Base-by-base conservation (phyloP, 75 land plant genomes). In the Ceratopteris richardii region DNA sequence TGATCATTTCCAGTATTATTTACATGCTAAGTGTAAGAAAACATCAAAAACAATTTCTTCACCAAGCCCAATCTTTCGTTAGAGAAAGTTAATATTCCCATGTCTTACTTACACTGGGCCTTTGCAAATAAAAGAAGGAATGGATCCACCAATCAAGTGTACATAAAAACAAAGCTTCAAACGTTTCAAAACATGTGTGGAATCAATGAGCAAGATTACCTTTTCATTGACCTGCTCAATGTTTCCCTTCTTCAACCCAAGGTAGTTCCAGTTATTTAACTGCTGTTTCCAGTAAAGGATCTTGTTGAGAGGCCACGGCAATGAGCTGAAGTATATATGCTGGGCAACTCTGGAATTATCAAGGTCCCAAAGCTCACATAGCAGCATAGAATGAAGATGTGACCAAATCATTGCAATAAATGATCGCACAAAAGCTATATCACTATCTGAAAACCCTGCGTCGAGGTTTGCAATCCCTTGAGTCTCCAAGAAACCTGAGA, bases 271-370 rank as follows among this genome's bases (percentile, higher is more conserved):
- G 13, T 58, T 56, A 7, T 33, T 24, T 20, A 22, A 17, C 19
- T 68, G 55, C 68, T 63, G 66, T 37, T 65, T 58, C 74, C 74
- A 71, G 36, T 71, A 60, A 14, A 71, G 18, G 13, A 64, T 57
- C 56, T 60, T 54, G n/a, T 40, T 61, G 2, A 73, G 23, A 1
- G 57, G 64, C 76, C 64, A 52, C 11, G 76, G 76, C 22, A 73
- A 36, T 23, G 42, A 43, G 2, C 70, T 31, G n/a, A 66, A 60
- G 28, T 73, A 73, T 0, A 73, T 62, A 9, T 51, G 41, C 17
- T 51, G 44, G 12, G 50, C 70, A 25, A 59, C 41, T 14, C 25
- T 39, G 2, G 53, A 58, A 56, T 73, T 73, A 2, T 73, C 76
- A 23, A 56, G 51, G 58, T 31, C 21, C 76, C 76, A 73, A 17